Base-by-base conservation (phyloP, 164 flowering plant genomes). In the Cinnamomum chago region DNA sequence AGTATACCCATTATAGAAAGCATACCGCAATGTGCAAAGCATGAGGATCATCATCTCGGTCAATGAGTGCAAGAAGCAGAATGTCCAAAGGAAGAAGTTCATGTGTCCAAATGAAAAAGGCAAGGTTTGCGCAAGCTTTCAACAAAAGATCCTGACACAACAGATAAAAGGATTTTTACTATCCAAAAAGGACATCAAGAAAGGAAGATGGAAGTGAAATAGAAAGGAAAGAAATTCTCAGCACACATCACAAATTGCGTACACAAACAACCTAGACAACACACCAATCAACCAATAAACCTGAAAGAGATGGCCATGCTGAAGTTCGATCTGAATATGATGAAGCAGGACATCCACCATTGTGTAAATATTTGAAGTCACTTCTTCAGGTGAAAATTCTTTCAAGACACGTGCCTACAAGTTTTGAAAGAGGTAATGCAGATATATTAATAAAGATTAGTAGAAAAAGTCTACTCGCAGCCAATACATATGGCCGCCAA, bases 271-370 rank as follows among this genome's bases (percentile, higher is more conserved):
- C 11, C 50, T 50, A 58, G 14, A 60, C 40, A 65, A 24, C 47
- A 35, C 10, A 2, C 60, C 66, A 20, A 18, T 25, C 70, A 55
- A 75, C 5, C 40, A 22, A 50, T 24, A 69, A 14, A 90, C 99
- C 98, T 93, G 98, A 58, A 87, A 81, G 24, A 83, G 76, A 84
- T 86, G 98, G 4, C 97, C 96, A 76, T 82, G 96, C 80, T 93
- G 95, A 70, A 90, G 89, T 82, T 95, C 99, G 69, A 85, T 73
- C 64, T 91, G 95, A 81, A 93, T 89, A 72, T 95, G 90, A 81
- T 93, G 97, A 82, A 95, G 95, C 52, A 95, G 82, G 52, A 95
- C 98, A 89, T 95, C 99, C 71, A 95, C 98, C 98, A 95, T 86
- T 17, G 91, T 92, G 79, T 93, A 95, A 69, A 95, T 90, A 83